Base-by-base conservation (phyloP, 2,329 filamentous ascomycete genomes). In the Acephala macrosclerotiorum region DNA sequence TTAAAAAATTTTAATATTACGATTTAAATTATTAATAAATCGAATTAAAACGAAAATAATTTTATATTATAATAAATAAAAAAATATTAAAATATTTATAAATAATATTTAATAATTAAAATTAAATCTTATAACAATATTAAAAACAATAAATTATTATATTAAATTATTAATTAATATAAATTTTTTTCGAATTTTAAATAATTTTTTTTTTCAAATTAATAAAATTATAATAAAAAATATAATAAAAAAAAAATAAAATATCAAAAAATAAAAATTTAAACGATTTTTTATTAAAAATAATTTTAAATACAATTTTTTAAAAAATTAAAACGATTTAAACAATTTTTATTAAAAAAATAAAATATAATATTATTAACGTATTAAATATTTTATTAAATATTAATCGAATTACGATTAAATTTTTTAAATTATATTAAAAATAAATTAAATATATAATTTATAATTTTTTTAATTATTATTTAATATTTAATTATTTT, bases 191-290 rank as follows among this genome's bases (percentile, higher is more conserved):
- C 40, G n/a, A 42, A n/a, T 18, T n/a, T 14, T n/a, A 12, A n/a
- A 18, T n/a, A n/a, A n/a, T n/a, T n/a, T 8, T 16, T n/a, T n/a
- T 9, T n/a, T 42, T 8, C 4, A 14, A 14, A 4, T 42, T 12
- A n/a, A 42, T 42, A n/a, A 16, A 5, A n/a, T 5, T 12, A 14
- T 14, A 12, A 14, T 14, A 14, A 5, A 42, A 14, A 42, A 42
- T 42, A 42, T 14, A 12, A 14, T 42, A n/a, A n/a, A 42, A n/a
- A 42, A 42, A 42, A 16, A 8, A 18, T 8, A 42, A 42, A n/a
- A 4, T 4, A 5, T 42, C 9, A 76, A 18, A 74, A 75, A 1
- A 42, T 8, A 42, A 42, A n/a, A 12, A 42, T 16, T 42, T 5
- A 12, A 12, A 42, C 9, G 40, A 42, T n/a, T n/a, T n/a, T 42